Conservation (phyloP, 306 rosid genomes). For the Mucuna pruriens region DNA sequence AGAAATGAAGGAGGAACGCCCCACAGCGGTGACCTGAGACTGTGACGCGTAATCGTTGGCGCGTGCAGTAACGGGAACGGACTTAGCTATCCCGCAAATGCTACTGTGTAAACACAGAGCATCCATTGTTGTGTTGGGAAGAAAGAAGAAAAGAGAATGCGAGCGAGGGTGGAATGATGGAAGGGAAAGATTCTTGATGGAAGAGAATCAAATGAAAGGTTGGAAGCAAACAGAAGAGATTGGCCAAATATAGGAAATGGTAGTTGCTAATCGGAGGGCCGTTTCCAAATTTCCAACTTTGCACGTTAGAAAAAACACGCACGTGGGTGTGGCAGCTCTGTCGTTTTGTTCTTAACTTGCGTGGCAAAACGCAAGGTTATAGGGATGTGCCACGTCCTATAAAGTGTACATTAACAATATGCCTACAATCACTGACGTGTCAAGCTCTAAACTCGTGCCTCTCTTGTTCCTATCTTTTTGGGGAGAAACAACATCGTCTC, state of each 20-base stretch:
- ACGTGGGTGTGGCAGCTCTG: not conserved
- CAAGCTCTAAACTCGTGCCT: not conserved
- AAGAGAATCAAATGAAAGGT: not conserved
- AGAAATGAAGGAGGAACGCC: conserved; percentile 43
- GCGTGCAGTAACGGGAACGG: conserved; percentile 48
- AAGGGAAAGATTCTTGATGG: conserved; percentile 6
- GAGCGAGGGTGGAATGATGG: not conserved
- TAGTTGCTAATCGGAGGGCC: not conserved
- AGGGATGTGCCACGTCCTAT: conserved; percentile 41
- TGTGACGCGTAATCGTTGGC: conserved; percentile 29
- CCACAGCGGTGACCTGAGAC: conserved; percentile 48
- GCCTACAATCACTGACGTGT: conserved; percentile 36
- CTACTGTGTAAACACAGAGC: conserved; percentile 54
- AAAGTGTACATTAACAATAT: conserved; percentile 19
- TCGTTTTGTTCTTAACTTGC: not conserved
- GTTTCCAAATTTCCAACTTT: not conserved
- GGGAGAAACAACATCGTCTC: not conserved
- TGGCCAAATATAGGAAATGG: conserved; percentile 21
- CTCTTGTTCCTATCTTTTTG: not conserved
- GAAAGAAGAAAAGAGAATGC: not conserved
- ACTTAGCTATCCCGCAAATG: conserved; percentile 48
- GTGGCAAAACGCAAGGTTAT: not conserved
- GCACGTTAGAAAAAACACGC: not conserved
- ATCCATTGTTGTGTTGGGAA: conserved; percentile 47
- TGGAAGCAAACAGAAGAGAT: conserved; percentile 7